phyloP scores from a whole-genome alignment of 495 filamentous ascomycete species.

The Neurospora sp. region DNA sequence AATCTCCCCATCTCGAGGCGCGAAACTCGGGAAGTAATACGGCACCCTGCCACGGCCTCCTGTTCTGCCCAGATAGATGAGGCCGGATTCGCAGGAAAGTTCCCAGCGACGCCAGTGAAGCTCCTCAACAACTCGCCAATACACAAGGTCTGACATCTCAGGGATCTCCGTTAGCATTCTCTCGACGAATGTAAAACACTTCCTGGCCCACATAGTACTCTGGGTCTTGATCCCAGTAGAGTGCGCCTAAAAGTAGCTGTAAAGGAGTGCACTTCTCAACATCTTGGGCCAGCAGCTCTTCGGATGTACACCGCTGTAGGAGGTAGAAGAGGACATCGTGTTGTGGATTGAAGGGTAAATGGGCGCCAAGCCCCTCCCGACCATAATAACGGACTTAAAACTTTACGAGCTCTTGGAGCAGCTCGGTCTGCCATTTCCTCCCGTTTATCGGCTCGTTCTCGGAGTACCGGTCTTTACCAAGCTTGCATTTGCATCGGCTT shows the following conservation, averaged over 20 bases:
- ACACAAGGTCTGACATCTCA: neutral
- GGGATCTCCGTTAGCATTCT: neutral
- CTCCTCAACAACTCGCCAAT: neutral
- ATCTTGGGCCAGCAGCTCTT: neutral
- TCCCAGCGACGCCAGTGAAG: neutral
- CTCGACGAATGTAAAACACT: neutral
- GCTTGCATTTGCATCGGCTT: neutral
- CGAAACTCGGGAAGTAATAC: neutral
- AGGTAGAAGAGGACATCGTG: neutral
- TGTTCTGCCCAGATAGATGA: neutral
- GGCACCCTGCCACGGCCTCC: neutral
- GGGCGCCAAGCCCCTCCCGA: neutral
- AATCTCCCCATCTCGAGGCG: neutral
- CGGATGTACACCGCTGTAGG: neutral
- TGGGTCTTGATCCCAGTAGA: neutral
- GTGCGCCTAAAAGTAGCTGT: neutral
- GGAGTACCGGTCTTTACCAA: neutral
- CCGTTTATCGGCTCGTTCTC: neutral
- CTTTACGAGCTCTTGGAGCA: neutral
- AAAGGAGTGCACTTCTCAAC: neutral
- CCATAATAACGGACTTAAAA: neutral
- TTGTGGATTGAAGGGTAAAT: neutral
- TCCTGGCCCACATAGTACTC: neutral
- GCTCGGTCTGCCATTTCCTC: neutral
- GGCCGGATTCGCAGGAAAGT: neutral